phyloP scores from a whole-genome alignment of 2,329 filamentous ascomycete species.

The Alternaria gaisen region DNA sequence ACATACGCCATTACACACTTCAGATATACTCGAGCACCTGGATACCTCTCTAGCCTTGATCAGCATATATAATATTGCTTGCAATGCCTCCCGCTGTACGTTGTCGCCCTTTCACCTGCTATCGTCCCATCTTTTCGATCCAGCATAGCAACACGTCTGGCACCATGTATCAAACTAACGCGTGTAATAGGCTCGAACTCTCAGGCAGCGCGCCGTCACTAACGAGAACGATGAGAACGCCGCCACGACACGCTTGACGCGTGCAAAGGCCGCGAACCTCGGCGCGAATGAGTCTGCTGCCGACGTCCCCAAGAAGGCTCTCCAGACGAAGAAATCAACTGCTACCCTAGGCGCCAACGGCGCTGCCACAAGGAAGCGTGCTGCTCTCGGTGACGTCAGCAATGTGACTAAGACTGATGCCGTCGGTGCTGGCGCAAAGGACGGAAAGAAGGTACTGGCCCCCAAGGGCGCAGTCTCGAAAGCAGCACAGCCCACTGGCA shows the following conservation, averaged over 20 bases:
- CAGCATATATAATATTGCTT: conserved; percentile 51
- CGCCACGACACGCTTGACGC: conserved; percentile 82
- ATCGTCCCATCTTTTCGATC: conserved; percentile 19
- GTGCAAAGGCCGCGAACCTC: conserved; percentile 85
- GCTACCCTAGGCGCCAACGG: conserved; percentile 49
- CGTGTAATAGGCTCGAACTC: conserved; percentile 68
- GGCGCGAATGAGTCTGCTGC: conserved; percentile 62
- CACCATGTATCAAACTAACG: conserved; percentile 51
- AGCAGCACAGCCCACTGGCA: conserved; percentile 77
- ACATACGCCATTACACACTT: conserved; percentile 37
- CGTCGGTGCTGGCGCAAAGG: conserved; percentile 51
- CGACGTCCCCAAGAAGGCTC: conserved; percentile 64
- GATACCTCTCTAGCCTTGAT: conserved; percentile 43
- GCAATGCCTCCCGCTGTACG: conserved; percentile 67
- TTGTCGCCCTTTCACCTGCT: conserved; percentile 28
- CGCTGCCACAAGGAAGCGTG: conserved; percentile 72
- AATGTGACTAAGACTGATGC: conserved; percentile 84
- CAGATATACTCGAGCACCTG: conserved; percentile 33
- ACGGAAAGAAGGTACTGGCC: conserved; percentile 74
- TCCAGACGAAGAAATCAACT: conserved; percentile 56
- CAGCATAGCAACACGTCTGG: conserved; percentile 14
- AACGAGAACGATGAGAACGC: conserved; percentile 96
- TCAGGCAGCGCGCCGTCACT: conserved; percentile 77
- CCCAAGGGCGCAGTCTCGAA: conserved; percentile 79
- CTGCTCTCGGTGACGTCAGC: conserved; percentile 91